Conservation (phyloP, 208 protist genomes). For the Trypanosoma congolense region DNA sequence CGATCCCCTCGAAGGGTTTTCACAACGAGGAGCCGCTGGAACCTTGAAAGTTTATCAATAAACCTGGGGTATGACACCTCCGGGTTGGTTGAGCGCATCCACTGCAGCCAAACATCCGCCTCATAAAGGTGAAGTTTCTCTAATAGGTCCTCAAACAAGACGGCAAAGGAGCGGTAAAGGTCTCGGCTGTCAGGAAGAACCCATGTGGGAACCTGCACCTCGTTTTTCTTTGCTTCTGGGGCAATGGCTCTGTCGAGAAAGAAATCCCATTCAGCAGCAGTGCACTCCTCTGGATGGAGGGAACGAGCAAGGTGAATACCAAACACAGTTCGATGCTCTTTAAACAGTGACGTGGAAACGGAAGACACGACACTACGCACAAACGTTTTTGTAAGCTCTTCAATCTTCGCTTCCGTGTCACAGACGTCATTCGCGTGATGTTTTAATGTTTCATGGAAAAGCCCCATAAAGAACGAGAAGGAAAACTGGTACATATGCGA, state of each 20-base stretch:
- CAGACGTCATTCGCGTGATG: conserved; percentile 66
- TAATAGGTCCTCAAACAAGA: conserved; percentile 69
- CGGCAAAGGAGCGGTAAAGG: conserved; percentile 68
- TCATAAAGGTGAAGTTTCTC: conserved; percentile 74
- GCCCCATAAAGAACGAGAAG: conserved; percentile 87
- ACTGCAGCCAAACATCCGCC: conserved; percentile 89
- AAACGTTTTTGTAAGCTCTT: conserved; percentile 67
- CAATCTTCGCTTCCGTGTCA: conserved; percentile 85
- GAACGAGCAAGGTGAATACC: conserved; percentile 92
- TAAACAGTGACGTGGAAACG: conserved; percentile 91
- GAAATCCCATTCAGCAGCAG: conserved; percentile 89
- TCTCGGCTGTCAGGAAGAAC: conserved; percentile 82
- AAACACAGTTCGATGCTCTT: conserved; percentile 94
- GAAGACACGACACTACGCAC: conserved; percentile 74
- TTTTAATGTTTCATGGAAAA: conserved; percentile 69
- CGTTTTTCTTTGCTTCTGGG: conserved; percentile 47
- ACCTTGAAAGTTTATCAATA: conserved; percentile 86
- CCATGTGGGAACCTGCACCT: conserved; percentile 83
- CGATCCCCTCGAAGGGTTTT: conserved; percentile 94
- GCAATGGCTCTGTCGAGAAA: conserved; percentile 78
- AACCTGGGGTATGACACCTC: conserved; percentile 86
- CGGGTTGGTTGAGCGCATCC: conserved; percentile 80
- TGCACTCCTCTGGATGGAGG: conserved; percentile 62
- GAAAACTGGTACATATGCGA: conserved; percentile 98
- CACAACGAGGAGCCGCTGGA: conserved; percentile 94